Evolutionary conservation across 371 early-diverging fungal species (phyloP).

Genomic region (Furculomyces boomerangus): DNA sequence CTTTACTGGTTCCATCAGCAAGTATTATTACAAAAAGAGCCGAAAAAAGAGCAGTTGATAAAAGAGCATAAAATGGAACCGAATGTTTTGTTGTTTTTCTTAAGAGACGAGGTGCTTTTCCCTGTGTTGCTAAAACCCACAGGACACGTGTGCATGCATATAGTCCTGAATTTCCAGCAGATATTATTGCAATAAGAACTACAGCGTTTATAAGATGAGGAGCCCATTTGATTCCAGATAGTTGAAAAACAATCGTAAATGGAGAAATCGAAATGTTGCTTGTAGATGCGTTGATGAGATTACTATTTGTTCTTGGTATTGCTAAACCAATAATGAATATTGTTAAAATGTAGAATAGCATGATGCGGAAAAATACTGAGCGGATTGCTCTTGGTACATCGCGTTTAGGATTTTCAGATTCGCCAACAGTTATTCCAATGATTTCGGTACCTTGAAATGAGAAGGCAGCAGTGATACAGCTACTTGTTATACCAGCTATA

Average conservation of each 20-base stretch:
- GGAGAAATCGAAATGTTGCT: conserved; percentile 33
- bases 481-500: conserved; percentile 40
- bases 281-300: conserved; percentile 27
- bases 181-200: conserved; percentile 42
- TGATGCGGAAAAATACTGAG: conserved; percentile 55
- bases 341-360: conserved; percentile 51
- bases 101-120: conserved; percentile 36
- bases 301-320: conserved; percentile 39
- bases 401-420: conserved; percentile 45
- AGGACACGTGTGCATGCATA: conserved; percentile 48
- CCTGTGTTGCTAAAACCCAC: conserved; percentile 39
- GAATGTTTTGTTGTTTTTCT: conserved; percentile 16
- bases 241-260: conserved; percentile 49
- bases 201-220: conserved; percentile 50
- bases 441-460: conserved; percentile 74
- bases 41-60: conserved; percentile 10
- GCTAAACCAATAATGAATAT: conserved; percentile 46
- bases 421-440: conserved; percentile 56
- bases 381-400: conserved; percentile 53
- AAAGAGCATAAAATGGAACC: conserved; percentile 15
- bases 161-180: conserved; percentile 51
- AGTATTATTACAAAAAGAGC: conserved; percentile 13
- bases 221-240: conserved; percentile 41
- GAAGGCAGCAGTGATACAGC: conserved; percentile 64
- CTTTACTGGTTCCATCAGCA: conserved; percentile 22